Conservation (phyloP, 1,284 basidiomycete species). For the Cutaneotrichosporon sp. region DNA sequence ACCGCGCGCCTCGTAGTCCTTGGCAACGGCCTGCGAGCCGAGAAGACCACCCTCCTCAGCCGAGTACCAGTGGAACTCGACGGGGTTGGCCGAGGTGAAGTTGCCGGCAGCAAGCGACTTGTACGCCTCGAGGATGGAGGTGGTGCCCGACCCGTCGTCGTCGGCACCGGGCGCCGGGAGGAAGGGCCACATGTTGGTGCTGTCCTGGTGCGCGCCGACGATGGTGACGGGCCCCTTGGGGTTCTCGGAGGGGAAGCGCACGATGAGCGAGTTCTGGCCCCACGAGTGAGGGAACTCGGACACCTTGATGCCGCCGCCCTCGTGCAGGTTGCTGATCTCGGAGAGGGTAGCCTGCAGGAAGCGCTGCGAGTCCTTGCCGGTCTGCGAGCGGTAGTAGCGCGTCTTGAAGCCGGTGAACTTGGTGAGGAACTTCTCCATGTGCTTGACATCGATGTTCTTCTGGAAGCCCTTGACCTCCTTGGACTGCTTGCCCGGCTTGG, state of each 20-base stretch:
- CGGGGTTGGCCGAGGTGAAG: conserved; percentile 69
- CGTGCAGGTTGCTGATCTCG: conserved; percentile 68
- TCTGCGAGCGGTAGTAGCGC: conserved; percentile 61
- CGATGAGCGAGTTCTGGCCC: conserved; percentile 87
- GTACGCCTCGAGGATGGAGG: conserved; percentile 88
- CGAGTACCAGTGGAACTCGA: conserved; percentile 97
- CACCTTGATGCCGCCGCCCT: conserved; percentile 63
- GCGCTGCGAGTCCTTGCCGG: conserved; percentile 69
- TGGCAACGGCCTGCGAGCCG: conserved; percentile 88
- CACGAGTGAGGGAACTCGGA: conserved; percentile 82
- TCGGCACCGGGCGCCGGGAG: conserved; percentile 72
- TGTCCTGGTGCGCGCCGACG: conserved; percentile 86
- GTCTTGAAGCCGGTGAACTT: conserved; percentile 63
- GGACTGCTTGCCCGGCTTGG: conserved; percentile 42
- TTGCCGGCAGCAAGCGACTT: conserved; percentile 75
- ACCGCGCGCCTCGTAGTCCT: conserved; percentile 66
- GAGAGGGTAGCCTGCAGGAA: conserved; percentile 77
- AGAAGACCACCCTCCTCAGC: conserved; percentile 95
- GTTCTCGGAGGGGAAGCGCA: conserved; percentile 55
- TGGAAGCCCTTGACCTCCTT: conserved; percentile 42
- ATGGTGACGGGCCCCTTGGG: conserved; percentile 58
- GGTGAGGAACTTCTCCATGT: conserved; percentile 63
- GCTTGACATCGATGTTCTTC: conserved; percentile 42
- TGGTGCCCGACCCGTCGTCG: conserved; percentile 89
- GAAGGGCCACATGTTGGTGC: conserved; percentile 85